These are phyloP conservation scores for Ophiosphaerella korrae DNA, from an alignment of 2,329 filamentous ascomycete genomes.

Conservation along the genomic window DNA sequence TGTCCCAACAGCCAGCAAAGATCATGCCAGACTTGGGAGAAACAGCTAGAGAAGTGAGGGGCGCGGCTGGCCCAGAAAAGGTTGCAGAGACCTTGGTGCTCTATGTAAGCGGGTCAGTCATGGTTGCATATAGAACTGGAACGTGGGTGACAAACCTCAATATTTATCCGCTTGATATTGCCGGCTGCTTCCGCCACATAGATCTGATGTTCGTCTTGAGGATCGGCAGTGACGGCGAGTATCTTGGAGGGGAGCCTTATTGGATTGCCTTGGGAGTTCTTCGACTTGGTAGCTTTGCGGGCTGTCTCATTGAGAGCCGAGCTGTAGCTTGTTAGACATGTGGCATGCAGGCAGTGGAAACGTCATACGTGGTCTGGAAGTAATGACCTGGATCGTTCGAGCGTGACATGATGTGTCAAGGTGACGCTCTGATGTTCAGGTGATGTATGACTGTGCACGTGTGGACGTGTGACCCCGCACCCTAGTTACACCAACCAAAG, in stretches of 20 bases:
- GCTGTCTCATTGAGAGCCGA: slow-evolving; percentile 57
- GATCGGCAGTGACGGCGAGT: slow-evolving; percentile 73
- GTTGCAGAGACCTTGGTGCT: slow-evolving; percentile 48
- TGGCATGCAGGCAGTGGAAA: slow-evolving; percentile 1
- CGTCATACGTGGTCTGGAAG: slow-evolving; percentile 87
- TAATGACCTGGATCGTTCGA: slow-evolving; percentile 75
- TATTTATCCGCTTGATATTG: slow-evolving; percentile 71
- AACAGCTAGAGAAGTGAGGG: slow-evolving; percentile 58
- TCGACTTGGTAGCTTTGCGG: slow-evolving; percentile 72
- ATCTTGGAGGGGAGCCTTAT: slow-evolving; percentile 85
- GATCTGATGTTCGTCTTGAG: slow-evolving; percentile 64
- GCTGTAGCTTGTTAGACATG: slow-evolving; percentile 40
- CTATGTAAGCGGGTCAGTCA: slow-evolving; percentile 25
- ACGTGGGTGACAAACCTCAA: slow-evolving; percentile 69
- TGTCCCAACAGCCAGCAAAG: slow-evolving; percentile 95
- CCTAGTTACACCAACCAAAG: too few species aligned
- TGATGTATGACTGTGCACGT: not conserved
- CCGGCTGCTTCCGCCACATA: slow-evolving; percentile 90
- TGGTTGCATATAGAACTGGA: slow-evolving; percentile 4
- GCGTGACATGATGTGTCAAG: slow-evolving; percentile 34
- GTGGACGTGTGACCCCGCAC: not conserved
- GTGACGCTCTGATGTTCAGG: not conserved
- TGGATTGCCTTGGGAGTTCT: slow-evolving; percentile 84
- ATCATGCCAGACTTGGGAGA: slow-evolving; percentile 55
- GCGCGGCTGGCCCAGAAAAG: slow-evolving; percentile 78